Evolutionary conservation across 2,329 filamentous ascomycete genomes (phyloP), one percentile per base, ranked within the genome.

Genomic region (Thielaviopsis populi): DNA sequence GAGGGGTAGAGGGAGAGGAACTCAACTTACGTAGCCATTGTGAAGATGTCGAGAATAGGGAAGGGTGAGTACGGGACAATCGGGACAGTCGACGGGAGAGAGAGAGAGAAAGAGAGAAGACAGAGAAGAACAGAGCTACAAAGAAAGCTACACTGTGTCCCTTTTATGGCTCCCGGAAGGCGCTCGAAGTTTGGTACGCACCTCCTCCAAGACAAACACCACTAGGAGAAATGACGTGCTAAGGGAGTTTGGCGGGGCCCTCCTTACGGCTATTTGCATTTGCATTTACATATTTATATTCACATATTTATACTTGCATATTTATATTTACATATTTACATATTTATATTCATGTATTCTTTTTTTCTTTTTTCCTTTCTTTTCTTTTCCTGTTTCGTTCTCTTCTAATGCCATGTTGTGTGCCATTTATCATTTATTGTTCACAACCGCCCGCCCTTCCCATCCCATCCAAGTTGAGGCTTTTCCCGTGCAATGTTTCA

Each of bases 1-100:
- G 48, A 7, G 22, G 22, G 53, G 43, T 17, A 40, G 27, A 24
- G 19, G 63, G 30, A 40, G 22, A 53, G 61, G 19, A 27, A 43
- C n/a, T 40, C 4, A 19, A 61, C 64, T 56, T 56, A 66, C 64
- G 64, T 63, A 66, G 64, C 61, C 64, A 66, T 66, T 63, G n/a
- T 59, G 54, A 30, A 43, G 33, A 37, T 8, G 7, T 27, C 7
- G 22, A 43, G n/a, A 37, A 22, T 33, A 41, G 22, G 54, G 19
- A 42, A 17, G 40, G 50, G 17, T n/a, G 42, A 19, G 59, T 37
- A 56, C 42, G n/a, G 42, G 53, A 24, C 19, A 24, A 19, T 24
- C 15, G 7, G 22, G 13, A 24, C 7, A 17, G 43, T 30, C 10
- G 30, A 33, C 41, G 7, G 19, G 37, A 46, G 19, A 62, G n/a